phyloP scores from a whole-genome alignment of 106 monocot species.

The Allium sativum region DNA sequence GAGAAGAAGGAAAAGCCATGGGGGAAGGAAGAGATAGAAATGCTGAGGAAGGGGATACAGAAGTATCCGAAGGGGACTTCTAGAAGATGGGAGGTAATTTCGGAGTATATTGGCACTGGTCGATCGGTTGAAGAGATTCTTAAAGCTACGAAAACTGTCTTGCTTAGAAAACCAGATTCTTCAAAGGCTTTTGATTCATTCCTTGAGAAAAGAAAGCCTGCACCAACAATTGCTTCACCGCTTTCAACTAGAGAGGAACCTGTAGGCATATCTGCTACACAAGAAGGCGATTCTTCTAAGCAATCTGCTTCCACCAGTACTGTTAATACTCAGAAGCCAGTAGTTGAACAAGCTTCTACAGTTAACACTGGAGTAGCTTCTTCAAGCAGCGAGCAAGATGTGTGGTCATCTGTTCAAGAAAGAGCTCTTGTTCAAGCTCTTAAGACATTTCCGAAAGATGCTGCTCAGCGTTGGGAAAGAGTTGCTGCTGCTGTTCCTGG shows the following conservation, averaged over 20 bases:
- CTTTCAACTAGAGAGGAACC: conserved; percentile 60
- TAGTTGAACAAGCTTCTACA: not conserved
- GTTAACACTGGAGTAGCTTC: conserved; percentile 24
- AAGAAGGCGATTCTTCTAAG: not conserved
- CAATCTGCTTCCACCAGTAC: not conserved
- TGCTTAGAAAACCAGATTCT: conserved; percentile 83
- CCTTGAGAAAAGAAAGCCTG: conserved; percentile 85
- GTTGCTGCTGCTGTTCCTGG: conserved; percentile 72
- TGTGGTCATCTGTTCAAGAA: conserved; percentile 57
- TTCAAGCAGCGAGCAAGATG: conserved; percentile 34
- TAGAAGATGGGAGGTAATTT: conserved; percentile 86
- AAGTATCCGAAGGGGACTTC: conserved; percentile 96
- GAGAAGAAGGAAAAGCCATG: conserved; percentile 88
- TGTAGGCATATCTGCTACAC: conserved; percentile 10
- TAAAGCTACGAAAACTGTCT: conserved; percentile 88
- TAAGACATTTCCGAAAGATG: conserved; percentile 86
- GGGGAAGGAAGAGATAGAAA: conserved; percentile 84
- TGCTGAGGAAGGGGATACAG: conserved; percentile 77
- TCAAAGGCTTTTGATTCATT: conserved; percentile 85
- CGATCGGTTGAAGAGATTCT: conserved; percentile 88
- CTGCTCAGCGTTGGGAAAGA: conserved; percentile 77
- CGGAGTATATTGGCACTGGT: conserved; percentile 84
- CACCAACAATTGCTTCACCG: conserved; percentile 54
- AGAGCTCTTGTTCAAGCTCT: conserved; percentile 82
- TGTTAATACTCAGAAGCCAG: not conserved